A percentile compares a stretch with the other conserved stretches of the same genome.
Conservation (phyloP, 2,329 filamentous ascomycete species). For the Zasmidium cellare region DNA sequence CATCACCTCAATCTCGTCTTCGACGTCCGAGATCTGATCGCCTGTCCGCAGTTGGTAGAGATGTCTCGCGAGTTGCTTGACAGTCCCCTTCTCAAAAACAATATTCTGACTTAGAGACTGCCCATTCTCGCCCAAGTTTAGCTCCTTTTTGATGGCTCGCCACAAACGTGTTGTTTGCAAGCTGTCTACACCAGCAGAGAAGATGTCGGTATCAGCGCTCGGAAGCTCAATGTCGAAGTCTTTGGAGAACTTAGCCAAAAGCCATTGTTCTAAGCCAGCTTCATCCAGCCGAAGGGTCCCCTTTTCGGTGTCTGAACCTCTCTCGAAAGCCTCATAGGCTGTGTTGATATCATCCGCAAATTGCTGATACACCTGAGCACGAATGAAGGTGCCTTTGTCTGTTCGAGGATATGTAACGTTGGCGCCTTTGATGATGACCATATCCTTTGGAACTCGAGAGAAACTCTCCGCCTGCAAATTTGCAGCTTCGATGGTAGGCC, state of each 20-base stretch:
- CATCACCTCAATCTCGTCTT: constrained; percentile 47
- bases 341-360: constrained; percentile 52
- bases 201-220: constrained; percentile 33
- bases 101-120: constrained; percentile 51
- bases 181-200: constrained; percentile 37
- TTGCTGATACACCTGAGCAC: constrained; percentile 51
- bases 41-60: constrained; percentile 47
- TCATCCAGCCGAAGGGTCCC: constrained; percentile 28
- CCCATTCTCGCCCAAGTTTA: constrained; percentile 16
- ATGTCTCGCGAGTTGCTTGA: constrained; percentile 47
- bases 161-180: constrained; percentile 32
- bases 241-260: constrained; percentile 33
- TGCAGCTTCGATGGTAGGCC: constrained; percentile 52
- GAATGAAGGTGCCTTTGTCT: constrained; percentile 60
- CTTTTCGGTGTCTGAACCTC: constrained; percentile 8
- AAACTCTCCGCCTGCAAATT: constrained; percentile 55
- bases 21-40: constrained; percentile 27
- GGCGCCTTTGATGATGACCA: constrained; percentile 51
- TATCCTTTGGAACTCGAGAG: constrained; percentile 53
- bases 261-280: constrained; percentile 35
- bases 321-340: constrained; percentile 39
- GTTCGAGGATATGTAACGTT: constrained; percentile 52
- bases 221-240: constrained; percentile 28
- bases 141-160: constrained; percentile 24
- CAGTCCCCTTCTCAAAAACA: constrained; percentile 58